phyloP scores from a whole-genome alignment of 225 moss, liverwort and hornwort genomes.

The Thuidium tamariscinum region DNA sequence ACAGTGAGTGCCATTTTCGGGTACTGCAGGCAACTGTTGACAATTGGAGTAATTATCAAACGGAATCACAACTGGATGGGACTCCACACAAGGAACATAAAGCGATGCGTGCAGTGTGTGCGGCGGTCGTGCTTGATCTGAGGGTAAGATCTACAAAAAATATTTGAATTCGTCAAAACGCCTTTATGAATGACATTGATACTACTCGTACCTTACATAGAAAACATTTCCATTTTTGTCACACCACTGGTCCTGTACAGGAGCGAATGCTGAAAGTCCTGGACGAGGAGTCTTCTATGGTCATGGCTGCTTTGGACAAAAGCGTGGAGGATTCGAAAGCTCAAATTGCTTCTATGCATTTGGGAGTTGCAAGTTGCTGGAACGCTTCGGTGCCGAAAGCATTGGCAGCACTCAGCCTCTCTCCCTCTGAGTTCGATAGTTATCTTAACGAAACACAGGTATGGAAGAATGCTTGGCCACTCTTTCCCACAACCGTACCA shows the following conservation, averaged over 20 bases:
- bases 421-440: constrained; percentile 25
- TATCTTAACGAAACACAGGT: constrained; percentile 21
- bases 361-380: constrained; percentile 23
- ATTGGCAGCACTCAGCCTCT: constrained; percentile 23
- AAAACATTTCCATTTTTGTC: not conserved
- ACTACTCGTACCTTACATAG: not conserved
- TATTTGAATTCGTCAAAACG: not conserved
- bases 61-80: not conserved
- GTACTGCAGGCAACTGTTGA: not conserved
- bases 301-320: constrained; percentile 19
- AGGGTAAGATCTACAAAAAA: not conserved
- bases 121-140: constrained; percentile 24
- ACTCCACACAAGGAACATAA: not conserved
- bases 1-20: not conserved
- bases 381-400: constrained; percentile 20
- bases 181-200: not conserved
- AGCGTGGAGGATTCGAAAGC: constrained; percentile 31
- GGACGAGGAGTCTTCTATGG: constrained; percentile 18
- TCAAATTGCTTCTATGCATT: constrained; percentile 24
- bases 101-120: constrained; percentile 21
- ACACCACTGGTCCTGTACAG: not conserved
- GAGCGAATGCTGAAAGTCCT: constrained; percentile 20
- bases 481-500: no score
- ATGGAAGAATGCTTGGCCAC: not conserved
- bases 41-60: not conserved